A percentile compares a stretch with the other conserved stretches of the same genome.
These are phyloP conservation scores for Aspergillus amoenus DNA, from an alignment of 2,329 filamentous ascomycete genomes.

Conservation along the genomic window DNA sequence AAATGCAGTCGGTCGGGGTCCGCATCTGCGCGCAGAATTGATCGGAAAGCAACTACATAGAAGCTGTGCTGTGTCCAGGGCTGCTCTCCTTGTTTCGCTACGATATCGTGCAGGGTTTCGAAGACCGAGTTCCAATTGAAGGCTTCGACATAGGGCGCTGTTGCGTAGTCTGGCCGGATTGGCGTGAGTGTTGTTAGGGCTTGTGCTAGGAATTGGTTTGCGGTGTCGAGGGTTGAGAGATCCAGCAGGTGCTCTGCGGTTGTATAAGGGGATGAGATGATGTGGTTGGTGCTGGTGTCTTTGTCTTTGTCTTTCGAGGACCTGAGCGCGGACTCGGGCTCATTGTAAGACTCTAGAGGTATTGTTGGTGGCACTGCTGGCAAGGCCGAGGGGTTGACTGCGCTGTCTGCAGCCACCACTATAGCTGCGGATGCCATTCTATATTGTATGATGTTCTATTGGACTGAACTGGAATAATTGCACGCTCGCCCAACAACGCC, in stretches of 20 bases:
- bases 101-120: slow-evolving; percentile 55
- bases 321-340: not conserved
- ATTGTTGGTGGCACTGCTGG: not conserved
- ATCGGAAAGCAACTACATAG: slow-evolving; percentile 84
- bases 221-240: slow-evolving; percentile 62
- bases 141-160: slow-evolving; percentile 66
- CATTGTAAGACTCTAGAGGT: not conserved
- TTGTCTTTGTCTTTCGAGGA: not conserved
- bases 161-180: slow-evolving; percentile 71
- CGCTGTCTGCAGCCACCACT: not conserved
- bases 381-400: not conserved
- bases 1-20: slow-evolving; percentile 67
- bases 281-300: not conserved
- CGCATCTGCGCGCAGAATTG: slow-evolving; percentile 65
- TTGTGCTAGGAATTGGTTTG: slow-evolving; percentile 68
- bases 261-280: slow-evolving; percentile 74
- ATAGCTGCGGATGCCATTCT: slow-evolving; percentile 10
- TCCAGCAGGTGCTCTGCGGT: slow-evolving; percentile 70
- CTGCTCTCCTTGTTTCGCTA: slow-evolving; percentile 43
- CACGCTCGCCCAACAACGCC: slow-evolving; percentile 1
- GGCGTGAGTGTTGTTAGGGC: slow-evolving; percentile 66
- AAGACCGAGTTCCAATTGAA: slow-evolving; percentile 77
- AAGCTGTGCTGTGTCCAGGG: slow-evolving; percentile 65
- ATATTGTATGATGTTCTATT: not conserved
- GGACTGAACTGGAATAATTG: not conserved